These are phyloP conservation scores for Alnus glutinosa DNA, from an alignment of 306 rosid species.

Conservation along the genomic window DNA sequence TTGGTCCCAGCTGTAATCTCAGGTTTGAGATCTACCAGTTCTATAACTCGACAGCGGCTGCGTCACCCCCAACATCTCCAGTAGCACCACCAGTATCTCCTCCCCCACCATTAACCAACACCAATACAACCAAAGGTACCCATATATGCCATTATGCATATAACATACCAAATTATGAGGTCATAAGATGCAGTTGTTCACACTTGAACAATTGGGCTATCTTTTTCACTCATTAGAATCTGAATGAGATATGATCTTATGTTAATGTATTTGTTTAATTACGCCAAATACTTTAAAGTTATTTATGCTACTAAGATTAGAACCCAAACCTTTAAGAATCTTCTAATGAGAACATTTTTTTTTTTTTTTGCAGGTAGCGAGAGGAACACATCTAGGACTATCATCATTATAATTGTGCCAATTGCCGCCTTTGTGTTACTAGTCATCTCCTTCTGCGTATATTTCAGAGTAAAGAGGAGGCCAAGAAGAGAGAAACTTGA, in stretches of 20 bases:
- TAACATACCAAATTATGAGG: not conserved
- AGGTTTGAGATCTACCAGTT: conserved; percentile 27
- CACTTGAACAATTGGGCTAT: too few species aligned
- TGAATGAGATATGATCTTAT: too few species aligned
- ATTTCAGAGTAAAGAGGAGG: conserved; percentile 14
- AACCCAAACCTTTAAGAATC: not conserved
- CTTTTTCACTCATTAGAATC: too few species aligned
- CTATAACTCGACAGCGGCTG: not conserved
- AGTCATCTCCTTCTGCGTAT: conserved; percentile 5
- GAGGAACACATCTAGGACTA: conserved; percentile 1
- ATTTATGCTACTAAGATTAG: not conserved
- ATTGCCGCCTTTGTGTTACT: conserved; percentile 11
- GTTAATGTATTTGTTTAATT: not conserved
- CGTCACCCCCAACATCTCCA: conserved; percentile 3
- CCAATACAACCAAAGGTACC: conserved; percentile 21
- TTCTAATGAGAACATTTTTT: not conserved
- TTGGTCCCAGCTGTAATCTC: conserved; percentile 42
- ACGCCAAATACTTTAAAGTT: not conserved
- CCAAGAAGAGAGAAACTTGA: not conserved
- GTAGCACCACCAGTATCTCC: conserved; percentile 1
- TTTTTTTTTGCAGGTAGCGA: conserved; percentile 19
- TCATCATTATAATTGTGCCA: conserved; percentile 13
- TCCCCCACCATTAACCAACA: conserved; percentile 15
- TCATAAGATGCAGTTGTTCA: not conserved
- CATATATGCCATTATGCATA: not conserved